Evolutionary conservation across 495 filamentous ascomycete species (phyloP).

Genomic region (Neurospora sp.): DNA sequence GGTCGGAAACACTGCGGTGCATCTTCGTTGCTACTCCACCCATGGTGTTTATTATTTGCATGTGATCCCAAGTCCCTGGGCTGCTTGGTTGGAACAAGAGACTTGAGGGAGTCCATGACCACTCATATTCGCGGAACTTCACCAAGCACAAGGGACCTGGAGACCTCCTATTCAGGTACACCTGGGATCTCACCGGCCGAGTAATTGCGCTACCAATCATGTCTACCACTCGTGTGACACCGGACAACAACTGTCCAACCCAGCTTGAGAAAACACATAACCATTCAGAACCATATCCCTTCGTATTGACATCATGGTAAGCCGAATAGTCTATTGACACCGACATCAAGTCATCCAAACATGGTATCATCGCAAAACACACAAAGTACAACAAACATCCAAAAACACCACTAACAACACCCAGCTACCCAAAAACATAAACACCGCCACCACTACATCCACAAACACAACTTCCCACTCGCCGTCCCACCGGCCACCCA

Average conservation of each 20-base stretch:
- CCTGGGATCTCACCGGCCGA: neutral
- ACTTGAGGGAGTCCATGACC: neutral
- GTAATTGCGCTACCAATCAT: neutral
- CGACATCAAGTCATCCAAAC: neutral
- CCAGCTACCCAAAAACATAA: neutral
- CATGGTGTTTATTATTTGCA: neutral
- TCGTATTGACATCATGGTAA: neutral
- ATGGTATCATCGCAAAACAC: neutral
- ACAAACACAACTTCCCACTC: conserved; percentile 86
- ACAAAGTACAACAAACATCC: neutral
- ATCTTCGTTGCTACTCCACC: neutral
- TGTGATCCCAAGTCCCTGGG: neutral
- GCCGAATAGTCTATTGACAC: neutral
- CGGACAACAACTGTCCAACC: neutral
- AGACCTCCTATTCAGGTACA: neutral
- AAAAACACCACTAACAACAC: neutral
- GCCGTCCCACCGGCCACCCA: conserved; percentile 91
- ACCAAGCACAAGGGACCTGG: neutral
- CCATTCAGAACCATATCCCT: neutral
- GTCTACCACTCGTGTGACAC: neutral
- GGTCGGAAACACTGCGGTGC: neutral
- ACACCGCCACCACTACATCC: conserved; percentile 49
- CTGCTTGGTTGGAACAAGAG: neutral
- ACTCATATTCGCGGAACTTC: neutral
- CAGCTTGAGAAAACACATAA: neutral